Base-by-base conservation (phyloP, 2,329 filamentous ascomycete species). In the Ilyonectria destructans region DNA sequence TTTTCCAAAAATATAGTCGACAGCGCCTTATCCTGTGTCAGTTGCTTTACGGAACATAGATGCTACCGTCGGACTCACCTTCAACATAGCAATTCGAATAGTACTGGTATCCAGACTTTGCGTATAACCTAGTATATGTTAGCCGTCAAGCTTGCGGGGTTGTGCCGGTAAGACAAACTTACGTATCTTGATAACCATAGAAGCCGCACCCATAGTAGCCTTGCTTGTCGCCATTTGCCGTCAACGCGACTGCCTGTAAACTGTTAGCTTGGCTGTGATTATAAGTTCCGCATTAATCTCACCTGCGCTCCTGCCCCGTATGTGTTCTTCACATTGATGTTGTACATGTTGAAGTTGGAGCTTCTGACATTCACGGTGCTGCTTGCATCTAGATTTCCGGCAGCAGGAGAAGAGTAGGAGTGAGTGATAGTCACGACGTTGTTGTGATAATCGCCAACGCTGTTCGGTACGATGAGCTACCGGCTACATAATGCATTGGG, bases 131-230 rank as follows among this genome's bases (percentile, higher is more conserved):
- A 40, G 37, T 1, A 17, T 6, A 13, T 40, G 37, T 40, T 40
- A 15, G 37, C 6, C 37, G 13, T 40, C 12, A 17, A 17, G 37
- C 37, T 40, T 17, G 17, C 37, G 37, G 15, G 17, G 37, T 40
- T 40, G 37, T 40, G 37, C 37, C 2, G 37, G 6, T 2, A 17
- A 40, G 37, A 17, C 13, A 40, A 40, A 40, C 37, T n/a, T 40
- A 40, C 37, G 57, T 59, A 43, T 59, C 57, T 33, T 59, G 57
- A 13, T 29, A 43, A 19, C 31, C 31, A 6, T 48, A n/a, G 21
- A 59, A 59, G 26, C n/a, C 31, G 43, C 57, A 59, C 9, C 57
- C 57, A 19, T 59, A 59, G n/a, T 26, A 59, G 23, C 40, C 57
- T 21, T 19, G 17, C 57, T 49, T 59, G 29, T 59, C 37, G 13